Base-by-base conservation (phyloP, 805 yeast species). In the Yamadazyma olivae region DNA sequence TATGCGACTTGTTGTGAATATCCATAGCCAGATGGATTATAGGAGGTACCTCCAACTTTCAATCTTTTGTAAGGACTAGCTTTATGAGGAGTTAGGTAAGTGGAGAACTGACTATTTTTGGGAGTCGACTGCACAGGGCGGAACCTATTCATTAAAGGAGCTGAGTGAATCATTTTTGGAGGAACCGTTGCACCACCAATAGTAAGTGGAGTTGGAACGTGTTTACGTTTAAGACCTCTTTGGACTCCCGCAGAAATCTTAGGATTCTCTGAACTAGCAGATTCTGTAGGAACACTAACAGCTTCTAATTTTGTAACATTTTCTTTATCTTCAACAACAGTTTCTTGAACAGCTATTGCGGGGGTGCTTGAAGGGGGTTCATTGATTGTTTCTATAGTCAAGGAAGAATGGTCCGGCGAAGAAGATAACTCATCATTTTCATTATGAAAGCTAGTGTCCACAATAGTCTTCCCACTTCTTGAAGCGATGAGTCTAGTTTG, bases 401-500 rank as follows among this genome's bases (percentile, higher is more conserved):
- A 12, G 12, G 8, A 12, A 21, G 24, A 21, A 21, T 21, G 24
- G 10, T 21, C 24, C 10, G 12, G 24, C 8, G 24, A 21, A 8
- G 10, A 12, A 21, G 24, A 9, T 21, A 21, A 21, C 8, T 8
- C 8, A n/a, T n/a, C n/a, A 10, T 10, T 10, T 10, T 10, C 10
- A 20, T 7, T 20, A 10, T 20, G 23, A 20, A 7, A 7, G 7
- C 10, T 20, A 7, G 7, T 20, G 23, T 7, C 9, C 9, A 7
- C 23, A 7, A 20, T 20, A 7, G 7, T 7, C 10, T 20, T 20
- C 19, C 30, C 30, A 13, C 17, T 29, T 27, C 65, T 49, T 17
- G 60, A 51, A 6, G 66, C 66, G 21, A 62, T 62, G 24, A 62
- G 39, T 32, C 42, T 37, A 6, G 48, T 41, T 43, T 62, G 68